These are phyloP conservation scores for Paramecium sexaurelia DNA, from an alignment of 73 alveolate genomes.

Conservation along the genomic window DNA sequence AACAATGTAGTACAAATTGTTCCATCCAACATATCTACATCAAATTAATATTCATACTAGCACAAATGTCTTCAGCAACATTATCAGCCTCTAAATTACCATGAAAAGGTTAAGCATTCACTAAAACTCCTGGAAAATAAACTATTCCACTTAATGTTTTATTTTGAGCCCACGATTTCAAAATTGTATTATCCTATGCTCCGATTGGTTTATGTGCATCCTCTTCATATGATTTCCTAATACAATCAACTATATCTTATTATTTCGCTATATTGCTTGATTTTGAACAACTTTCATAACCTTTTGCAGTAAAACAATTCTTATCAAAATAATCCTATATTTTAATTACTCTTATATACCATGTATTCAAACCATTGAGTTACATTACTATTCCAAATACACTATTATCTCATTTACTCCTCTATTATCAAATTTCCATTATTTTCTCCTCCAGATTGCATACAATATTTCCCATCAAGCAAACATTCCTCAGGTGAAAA, in stretches of 20 bases:
- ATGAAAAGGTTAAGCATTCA: neutral
- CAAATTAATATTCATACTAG: neutral
- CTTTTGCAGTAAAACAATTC: neutral
- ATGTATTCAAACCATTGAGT: slow-evolving; percentile 30
- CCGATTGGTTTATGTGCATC: neutral
- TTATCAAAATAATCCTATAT: slow-evolving; percentile 31
- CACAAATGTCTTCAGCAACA: slow-evolving; percentile 17
- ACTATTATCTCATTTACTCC: neutral
- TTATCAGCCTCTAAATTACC: slow-evolving; percentile 28
- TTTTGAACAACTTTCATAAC: neutral
- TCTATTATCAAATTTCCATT: neutral
- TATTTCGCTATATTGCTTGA: neutral
- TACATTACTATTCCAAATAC: neutral
- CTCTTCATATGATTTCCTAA: neutral
- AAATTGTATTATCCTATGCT: neutral
- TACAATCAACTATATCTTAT: neutral
- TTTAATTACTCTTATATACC: neutral
- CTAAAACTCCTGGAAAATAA: slow-evolving; percentile 43
- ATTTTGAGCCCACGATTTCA: neutral
- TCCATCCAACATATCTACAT: neutral
- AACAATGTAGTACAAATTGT: neutral
- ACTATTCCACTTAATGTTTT: neutral
- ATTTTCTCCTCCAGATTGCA: neutral
- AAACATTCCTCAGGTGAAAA: neutral
- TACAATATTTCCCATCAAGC: slow-evolving; percentile 37